Percentiles rank a stretch among this genome's conserved stretches.
These are phyloP conservation scores for Sutorius australiensis DNA, from an alignment of 768 basidiomycete species.

Conservation along the genomic window DNA sequence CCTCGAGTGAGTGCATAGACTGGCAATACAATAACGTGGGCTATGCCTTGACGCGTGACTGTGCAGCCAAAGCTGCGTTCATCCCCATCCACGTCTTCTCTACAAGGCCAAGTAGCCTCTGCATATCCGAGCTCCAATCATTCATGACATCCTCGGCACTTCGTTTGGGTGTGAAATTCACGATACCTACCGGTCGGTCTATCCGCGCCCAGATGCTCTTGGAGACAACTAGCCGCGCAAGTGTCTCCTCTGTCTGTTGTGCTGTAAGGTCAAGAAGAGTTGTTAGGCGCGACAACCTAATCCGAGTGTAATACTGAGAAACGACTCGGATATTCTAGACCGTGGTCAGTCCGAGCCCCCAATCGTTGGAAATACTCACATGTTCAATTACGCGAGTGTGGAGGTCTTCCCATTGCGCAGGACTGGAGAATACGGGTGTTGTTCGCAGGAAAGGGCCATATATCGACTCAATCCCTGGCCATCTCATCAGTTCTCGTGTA, in stretches of 20 bases:
- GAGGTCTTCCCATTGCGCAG: constrained; percentile 90
- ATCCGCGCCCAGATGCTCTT: constrained; percentile 92
- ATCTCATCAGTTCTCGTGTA: constrained; percentile 91
- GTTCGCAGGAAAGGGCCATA: constrained; percentile 82
- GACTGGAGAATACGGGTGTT: constrained; percentile 74
- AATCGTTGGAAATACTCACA: constrained; percentile 45
- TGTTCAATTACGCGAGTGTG: constrained; percentile 97
- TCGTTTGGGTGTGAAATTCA: constrained; percentile 81
- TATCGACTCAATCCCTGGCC: constrained; percentile 88
- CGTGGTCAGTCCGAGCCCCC: not conserved
- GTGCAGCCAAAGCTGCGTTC: constrained; percentile 85
- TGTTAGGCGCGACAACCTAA: constrained; percentile 78
- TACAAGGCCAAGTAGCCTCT: constrained; percentile 81
- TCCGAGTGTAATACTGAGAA: constrained; percentile 91
- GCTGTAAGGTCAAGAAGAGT: constrained; percentile 80
- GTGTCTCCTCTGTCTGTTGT: constrained; percentile 81
- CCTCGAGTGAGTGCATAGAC: constrained; percentile 2
- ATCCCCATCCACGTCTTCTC: constrained; percentile 99
- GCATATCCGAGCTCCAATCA: constrained; percentile 97
- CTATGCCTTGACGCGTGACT: constrained; percentile 55
- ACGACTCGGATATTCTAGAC: constrained; percentile 92
- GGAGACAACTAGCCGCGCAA: constrained; percentile 86
- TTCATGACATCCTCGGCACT: constrained; percentile 93
- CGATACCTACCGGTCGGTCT: constrained; percentile 86
- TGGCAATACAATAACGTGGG: constrained; percentile 17